Conservation (phyloP, 805 yeast genomes). For the Pichia gijzeniarum region DNA sequence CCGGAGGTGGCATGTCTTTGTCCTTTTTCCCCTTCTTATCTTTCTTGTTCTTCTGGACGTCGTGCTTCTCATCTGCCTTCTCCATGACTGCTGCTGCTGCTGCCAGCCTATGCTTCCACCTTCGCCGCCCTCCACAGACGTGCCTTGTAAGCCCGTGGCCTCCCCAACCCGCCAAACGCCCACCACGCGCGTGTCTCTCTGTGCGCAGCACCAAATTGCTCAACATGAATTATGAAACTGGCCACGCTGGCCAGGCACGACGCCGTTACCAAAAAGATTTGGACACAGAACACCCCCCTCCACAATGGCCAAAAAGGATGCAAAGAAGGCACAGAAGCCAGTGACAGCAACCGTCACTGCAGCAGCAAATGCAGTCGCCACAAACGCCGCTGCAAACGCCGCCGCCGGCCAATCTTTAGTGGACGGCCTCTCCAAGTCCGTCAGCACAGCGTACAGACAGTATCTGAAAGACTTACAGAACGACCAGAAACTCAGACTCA, state of each 20-base stretch:
- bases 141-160: too few relatives aligned
- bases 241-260: not conserved
- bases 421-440: slow-evolving; percentile 7
- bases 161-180: too few relatives aligned
- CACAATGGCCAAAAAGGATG: not conserved
- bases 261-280: too few relatives aligned
- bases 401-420: slow-evolving; percentile 1
- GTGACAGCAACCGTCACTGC: too few relatives aligned
- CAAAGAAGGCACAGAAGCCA: too few relatives aligned
- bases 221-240: not conserved
- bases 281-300: too few relatives aligned
- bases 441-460: slow-evolving; percentile 7
- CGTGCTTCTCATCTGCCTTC: too few relatives aligned
- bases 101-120: too few relatives aligned
- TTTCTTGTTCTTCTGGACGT: slow-evolving; percentile 2
- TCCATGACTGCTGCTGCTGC: too few relatives aligned
- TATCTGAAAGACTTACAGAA: slow-evolving; percentile 21
- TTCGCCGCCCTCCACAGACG: too few relatives aligned
- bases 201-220: not conserved
- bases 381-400: not conserved
- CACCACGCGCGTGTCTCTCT: not conserved
- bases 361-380: too few relatives aligned
- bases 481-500: slow-evolving; percentile 47
- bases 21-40: slow-evolving; percentile 6
- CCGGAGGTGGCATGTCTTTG: slow-evolving; percentile 6